Evolutionary conservation across 2,329 filamentous ascomycete species (phyloP), one percentile per base, ranked within the genome.

Genomic region (Hymenoscyphus repandus): DNA sequence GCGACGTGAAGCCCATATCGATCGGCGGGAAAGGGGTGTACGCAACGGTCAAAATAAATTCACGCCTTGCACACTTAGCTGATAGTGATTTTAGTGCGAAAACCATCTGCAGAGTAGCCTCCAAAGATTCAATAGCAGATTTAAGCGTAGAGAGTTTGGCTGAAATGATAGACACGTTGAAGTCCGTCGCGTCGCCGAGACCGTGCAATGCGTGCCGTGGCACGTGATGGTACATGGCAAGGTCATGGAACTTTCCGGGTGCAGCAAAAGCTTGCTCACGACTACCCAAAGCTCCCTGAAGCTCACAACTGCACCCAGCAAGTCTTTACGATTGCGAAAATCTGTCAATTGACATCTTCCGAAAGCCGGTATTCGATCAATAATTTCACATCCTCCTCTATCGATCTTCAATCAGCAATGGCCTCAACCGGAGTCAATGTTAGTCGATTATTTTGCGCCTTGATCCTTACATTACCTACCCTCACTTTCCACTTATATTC

Each of bases 371-470:
- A 46, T 22, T 52, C 42, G 37, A 47, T 41, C 48, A 20, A 33
- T 53, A 37, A 40, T 48, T 44, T 47, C 41, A 45, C 30, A 20
- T 39, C 46, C 53, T 30, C 52, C 56, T 53, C 51, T 37, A 33
- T 45, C 32, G 40, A 41, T 52, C 45, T 10, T 39, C 49, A 47
- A 52, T 45, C 45, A 52, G 46, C 45, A 52, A 67, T 67, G 65
- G 62, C 72, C 63, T 74, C 74, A 53, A 71, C 73, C 57, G 74
- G 74, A 56, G 71, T 77, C 55, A 78, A 78, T 65, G 75, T 78
- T 74, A 66, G 74, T 71, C 58, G 50, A 53, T 51, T 43, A 20
- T 55, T 58, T 56, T 56, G 52, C 54, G 47, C 53, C 47, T 39
- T 6, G 27, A 40, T 11, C 17, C 33, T 18, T n/a, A 13, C n/a